Conservation (phyloP, 257 asterid species). For the Perilla frutescens region DNA sequence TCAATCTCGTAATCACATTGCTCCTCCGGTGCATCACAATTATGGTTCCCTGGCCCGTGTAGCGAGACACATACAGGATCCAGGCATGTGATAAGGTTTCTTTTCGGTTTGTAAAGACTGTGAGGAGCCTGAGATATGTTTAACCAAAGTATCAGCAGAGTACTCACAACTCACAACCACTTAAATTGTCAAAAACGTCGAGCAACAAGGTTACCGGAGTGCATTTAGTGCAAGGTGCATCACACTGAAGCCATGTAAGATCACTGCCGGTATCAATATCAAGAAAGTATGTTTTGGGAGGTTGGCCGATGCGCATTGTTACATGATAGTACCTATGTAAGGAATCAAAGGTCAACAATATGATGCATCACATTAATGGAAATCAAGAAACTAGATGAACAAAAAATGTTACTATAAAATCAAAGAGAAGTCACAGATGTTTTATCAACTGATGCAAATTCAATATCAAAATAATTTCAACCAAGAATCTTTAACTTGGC, state of each 20-base stretch:
- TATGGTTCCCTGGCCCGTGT: conserved; percentile 44
- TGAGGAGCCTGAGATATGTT: conserved; percentile 79
- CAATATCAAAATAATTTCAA: neutral
- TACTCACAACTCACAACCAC: neutral
- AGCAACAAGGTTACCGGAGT: conserved; percentile 50
- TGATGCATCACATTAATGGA: neutral
- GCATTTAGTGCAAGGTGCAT: conserved; percentile 87
- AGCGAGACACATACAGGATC: conserved; percentile 74
- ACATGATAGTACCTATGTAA: conserved; percentile 71
- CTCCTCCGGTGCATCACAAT: conserved; percentile 55
- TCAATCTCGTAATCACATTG: conserved; percentile 89
- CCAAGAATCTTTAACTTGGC: neutral
- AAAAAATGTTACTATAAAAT: neutral
- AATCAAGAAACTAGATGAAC: neutral
- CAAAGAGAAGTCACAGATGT: neutral
- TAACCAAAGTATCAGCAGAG: conserved; percentile 10
- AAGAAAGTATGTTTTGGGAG: conserved; percentile 68
- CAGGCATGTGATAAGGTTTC: conserved; percentile 55
- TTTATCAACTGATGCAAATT: neutral
- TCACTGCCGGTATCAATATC: conserved; percentile 97
- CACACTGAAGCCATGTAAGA: conserved; percentile 96
- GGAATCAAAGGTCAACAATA: conserved; percentile 18
- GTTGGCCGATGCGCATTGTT: conserved; percentile 63
- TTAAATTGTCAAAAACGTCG: neutral
- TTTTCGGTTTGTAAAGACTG: conserved; percentile 68